Conservation (phyloP, 169 alveolate genomes). For the Plasmodium vivax region DNA sequence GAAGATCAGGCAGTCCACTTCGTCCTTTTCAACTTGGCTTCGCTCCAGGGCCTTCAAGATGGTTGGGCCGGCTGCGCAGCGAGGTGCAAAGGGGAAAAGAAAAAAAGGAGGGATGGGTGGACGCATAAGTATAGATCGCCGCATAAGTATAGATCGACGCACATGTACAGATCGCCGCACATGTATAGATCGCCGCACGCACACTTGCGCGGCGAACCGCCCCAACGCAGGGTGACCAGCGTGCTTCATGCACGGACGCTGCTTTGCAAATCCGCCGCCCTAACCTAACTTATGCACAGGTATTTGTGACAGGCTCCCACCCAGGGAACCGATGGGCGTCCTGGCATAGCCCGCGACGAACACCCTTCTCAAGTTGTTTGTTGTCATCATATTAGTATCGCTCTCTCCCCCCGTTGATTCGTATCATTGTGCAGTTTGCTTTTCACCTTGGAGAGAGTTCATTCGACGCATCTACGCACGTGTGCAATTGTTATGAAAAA, state of each 20-base stretch:
- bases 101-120: neutral
- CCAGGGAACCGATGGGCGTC: slow-evolving; percentile 70
- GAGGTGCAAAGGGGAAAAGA: neutral
- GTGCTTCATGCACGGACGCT: neutral
- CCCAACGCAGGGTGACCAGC: neutral
- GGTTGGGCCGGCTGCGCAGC: slow-evolving; percentile 28
- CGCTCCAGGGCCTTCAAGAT: slow-evolving; percentile 75
- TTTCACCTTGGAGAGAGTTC: neutral
- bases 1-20: slow-evolving; percentile 73
- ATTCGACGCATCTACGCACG: neutral
- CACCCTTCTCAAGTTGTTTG: slow-evolving; percentile 37
- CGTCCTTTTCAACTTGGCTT: slow-evolving; percentile 66
- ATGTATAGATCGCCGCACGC: neutral
- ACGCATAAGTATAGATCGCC: neutral
- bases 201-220: neutral
- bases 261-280: neutral
- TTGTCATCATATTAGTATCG: neutral
- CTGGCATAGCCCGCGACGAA: slow-evolving; percentile 71
- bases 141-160: neutral
- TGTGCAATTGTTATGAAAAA: neutral
- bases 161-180: neutral
- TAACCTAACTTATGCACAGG: slow-evolving; percentile 72
- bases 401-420: neutral
- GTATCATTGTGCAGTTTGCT: neutral
- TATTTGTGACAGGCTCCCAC: slow-evolving; percentile 65